Evolutionary conservation across 2,329 filamentous ascomycete genomes (phyloP).

Genomic region (Alternaria ethzedia): DNA sequence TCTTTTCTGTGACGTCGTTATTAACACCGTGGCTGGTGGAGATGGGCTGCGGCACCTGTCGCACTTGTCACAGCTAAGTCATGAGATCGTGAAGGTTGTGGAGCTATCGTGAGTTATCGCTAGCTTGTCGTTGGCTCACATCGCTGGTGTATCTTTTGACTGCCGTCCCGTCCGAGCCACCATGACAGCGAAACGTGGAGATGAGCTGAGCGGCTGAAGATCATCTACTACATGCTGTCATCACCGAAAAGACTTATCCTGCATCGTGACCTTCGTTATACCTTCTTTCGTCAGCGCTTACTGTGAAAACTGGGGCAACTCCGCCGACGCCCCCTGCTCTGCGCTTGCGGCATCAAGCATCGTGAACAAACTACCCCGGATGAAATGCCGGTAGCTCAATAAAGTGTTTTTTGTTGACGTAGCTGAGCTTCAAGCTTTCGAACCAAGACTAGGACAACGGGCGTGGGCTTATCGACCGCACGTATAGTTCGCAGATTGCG

Average conservation of each 20-base stretch:
- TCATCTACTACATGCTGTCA: not conserved
- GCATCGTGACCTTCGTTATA: not conserved
- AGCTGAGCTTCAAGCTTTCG: not conserved
- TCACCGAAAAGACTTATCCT: not conserved
- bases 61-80: not conserved
- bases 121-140: constrained; percentile 8
- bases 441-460: not conserved
- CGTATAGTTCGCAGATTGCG: not conserved
- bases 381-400: not conserved
- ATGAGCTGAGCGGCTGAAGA: not conserved
- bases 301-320: not conserved
- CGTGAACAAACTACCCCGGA: not conserved
- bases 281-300: not conserved
- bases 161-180: constrained; percentile 9
- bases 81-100: constrained; percentile 16
- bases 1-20: constrained; percentile 8
- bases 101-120: constrained; percentile 20
- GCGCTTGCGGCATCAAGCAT: not conserved
- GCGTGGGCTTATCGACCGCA: not conserved
- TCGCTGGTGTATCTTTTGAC: constrained; percentile 2
- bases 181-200: constrained; percentile 17
- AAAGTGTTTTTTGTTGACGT: constrained; percentile 1
- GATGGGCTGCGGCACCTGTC: not conserved
- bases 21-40: not conserved
- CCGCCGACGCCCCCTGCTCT: not conserved